Conservation (phyloP, 2,329 filamentous ascomycete species). For the Colletotrichum incanum region DNA sequence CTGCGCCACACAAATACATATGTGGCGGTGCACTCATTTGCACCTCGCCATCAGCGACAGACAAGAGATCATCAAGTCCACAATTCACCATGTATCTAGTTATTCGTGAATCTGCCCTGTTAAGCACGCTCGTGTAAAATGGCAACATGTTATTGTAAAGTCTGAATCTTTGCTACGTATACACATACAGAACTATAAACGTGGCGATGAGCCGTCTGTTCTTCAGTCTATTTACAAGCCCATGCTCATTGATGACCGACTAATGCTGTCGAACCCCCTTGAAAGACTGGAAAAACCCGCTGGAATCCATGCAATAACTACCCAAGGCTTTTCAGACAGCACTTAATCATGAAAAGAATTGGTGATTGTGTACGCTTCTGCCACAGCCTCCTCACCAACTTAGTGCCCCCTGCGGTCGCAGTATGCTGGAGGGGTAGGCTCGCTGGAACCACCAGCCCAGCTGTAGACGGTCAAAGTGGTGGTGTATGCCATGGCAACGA, state of each 20-base stretch:
- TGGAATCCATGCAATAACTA: constrained; percentile 41
- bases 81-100: not conserved
- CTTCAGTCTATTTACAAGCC: constrained; percentile 43
- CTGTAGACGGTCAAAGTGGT: constrained; percentile 88
- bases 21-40: constrained; percentile 24
- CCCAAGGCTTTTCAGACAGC: constrained; percentile 39
- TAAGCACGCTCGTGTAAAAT: not conserved
- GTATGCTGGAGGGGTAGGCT: constrained; percentile 66
- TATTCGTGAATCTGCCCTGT: not conserved
- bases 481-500: constrained; percentile 92
- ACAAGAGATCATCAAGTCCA: not conserved
- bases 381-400: not conserved
- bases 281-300: constrained; percentile 27
- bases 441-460: constrained; percentile 77
- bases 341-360: constrained; percentile 8
- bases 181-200: constrained; percentile 36
- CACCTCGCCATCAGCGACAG: not conserved
- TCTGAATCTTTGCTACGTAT: constrained; percentile 20
- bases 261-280: constrained; percentile 32
- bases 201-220: constrained; percentile 42
- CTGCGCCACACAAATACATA: constrained; percentile 23
- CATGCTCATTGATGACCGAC: constrained; percentile 27
- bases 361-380: constrained; percentile 14
- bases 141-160: not conserved
- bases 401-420: constrained; percentile 60